Percentiles rank a stretch among this genome's conserved stretches.
Evolutionary conservation across 768 basidiomycete species (phyloP).

Genomic region (Cantharellus anzutake): DNA sequence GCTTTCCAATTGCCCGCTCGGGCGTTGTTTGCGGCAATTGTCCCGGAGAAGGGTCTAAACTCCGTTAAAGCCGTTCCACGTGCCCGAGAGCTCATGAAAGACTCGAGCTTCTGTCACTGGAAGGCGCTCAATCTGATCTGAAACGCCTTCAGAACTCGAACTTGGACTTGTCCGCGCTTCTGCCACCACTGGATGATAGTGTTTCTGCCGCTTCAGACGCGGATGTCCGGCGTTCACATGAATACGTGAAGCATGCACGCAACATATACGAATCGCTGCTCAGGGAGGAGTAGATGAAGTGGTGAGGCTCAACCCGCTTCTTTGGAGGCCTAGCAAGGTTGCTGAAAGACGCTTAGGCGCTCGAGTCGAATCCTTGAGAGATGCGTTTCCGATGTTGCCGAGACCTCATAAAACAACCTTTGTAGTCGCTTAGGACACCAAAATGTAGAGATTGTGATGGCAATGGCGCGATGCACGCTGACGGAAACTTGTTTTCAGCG

Average conservation of each 20-base stretch:
- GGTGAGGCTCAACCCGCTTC: background rate
- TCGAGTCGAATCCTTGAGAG: background rate
- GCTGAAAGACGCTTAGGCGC: background rate
- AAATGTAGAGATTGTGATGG: background rate
- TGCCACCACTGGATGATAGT: background rate
- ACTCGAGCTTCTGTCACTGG: background rate
- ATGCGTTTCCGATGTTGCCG: background rate
- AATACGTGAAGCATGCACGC: background rate
- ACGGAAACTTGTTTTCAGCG: background rate
- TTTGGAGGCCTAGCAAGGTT: background rate
- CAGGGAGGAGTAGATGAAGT: background rate
- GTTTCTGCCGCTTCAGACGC: background rate
- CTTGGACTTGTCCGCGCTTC: background rate
- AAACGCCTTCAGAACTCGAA: background rate
- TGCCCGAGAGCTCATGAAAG: too few relatives aligned
- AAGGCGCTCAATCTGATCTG: background rate
- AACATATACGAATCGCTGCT: background rate
- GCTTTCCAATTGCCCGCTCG: too few relatives aligned
- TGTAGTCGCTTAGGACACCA: background rate
- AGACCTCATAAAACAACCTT: background rate
- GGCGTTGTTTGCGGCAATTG: too few relatives aligned
- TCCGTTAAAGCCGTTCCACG: too few relatives aligned
- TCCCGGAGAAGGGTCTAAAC: too few relatives aligned
- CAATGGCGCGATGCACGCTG: background rate
- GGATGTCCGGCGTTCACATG: background rate